These are phyloP conservation scores for Streptanthus diversifolius DNA, from an alignment of 345 rosid species.

Conservation along the genomic window DNA sequence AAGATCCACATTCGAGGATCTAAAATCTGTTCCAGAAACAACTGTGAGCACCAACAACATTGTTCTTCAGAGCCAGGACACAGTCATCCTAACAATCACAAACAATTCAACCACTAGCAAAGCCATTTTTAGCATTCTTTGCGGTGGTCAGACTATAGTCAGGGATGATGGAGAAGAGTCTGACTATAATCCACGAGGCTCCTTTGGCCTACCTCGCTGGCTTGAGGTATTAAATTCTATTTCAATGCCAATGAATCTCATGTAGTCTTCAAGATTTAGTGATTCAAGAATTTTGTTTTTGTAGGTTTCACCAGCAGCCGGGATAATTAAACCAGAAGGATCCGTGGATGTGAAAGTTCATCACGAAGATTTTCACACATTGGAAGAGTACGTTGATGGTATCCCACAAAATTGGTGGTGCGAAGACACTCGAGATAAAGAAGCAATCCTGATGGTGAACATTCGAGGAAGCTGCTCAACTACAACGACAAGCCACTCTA, in stretches of 20 bases:
- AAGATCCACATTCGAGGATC: slow-evolving; percentile 49
- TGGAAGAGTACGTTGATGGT: slow-evolving; percentile 82
- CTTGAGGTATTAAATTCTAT: slow-evolving; percentile 66
- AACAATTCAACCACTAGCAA: slow-evolving; percentile 51
- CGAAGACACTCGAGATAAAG: slow-evolving; percentile 88
- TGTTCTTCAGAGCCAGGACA: slow-evolving; percentile 80
- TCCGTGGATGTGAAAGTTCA: slow-evolving; percentile 57
- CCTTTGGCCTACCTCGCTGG: slow-evolving; percentile 84
- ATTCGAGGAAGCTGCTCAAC: slow-evolving; percentile 61
- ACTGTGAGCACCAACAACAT: slow-evolving; percentile 55
- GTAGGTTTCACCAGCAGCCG: slow-evolving; percentile 75
- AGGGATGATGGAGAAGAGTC: slow-evolving; percentile 56
- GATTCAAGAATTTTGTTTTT: neutral
- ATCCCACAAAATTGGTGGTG: slow-evolving; percentile 90
- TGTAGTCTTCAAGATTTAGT: neutral
- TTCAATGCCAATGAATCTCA: neutral
- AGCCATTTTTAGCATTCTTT: slow-evolving; percentile 55
- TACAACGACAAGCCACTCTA: slow-evolving; percentile 44
- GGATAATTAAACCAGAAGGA: slow-evolving; percentile 63
- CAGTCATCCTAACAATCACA: slow-evolving; percentile 54
- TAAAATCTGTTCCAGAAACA: slow-evolving; percentile 59
- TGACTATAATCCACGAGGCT: slow-evolving; percentile 59
- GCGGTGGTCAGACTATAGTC: slow-evolving; percentile 52
- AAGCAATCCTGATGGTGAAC: slow-evolving; percentile 52
- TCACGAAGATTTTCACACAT: slow-evolving; percentile 69